Base-by-base conservation (phyloP, 2,329 filamentous ascomycete genomes). In the Aureobasidium sp. region DNA sequence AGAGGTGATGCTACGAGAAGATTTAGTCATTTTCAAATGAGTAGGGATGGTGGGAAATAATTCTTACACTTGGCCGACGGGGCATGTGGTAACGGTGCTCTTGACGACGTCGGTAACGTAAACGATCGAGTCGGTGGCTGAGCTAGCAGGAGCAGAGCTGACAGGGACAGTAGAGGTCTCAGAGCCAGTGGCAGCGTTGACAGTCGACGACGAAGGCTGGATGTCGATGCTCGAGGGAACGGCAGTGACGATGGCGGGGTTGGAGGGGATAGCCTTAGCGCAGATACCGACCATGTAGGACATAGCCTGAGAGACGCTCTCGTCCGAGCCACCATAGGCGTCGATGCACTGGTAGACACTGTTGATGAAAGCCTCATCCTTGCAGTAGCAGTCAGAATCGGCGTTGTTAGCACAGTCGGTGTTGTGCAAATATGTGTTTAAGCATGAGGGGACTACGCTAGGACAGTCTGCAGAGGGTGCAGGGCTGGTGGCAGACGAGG, bases 221-320 rank as follows among this genome's bases (percentile, higher is more conserved):
- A 81, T 73, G 7, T 77, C 79, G 75, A 87, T 82, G 61, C 80
- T 81, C 1, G 75, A 73, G 27, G 88, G 85, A 68, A 90, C 85
- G 66, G 84, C 86, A 55, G 89, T 95, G 71, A 90, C 84, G 70
- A 97, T 89, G 66, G 82, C 89, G n/a, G 92, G 91, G 83, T 97
- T 96, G 72, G 83, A 69, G 17, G 82, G 79, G 39, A 90, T 82
- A 76, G 87, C 87, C 59, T 82, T 78, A 63, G 89, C 91, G 79
- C 93, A 97, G 77, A 97, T 90, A 74, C 92, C 92, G 76, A 92
- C 87, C 81, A 97, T 88, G 84, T 90, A 96, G 70, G 84, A 83
- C 64, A 94, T 82, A 64, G 91, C 90, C 68, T 85, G 77, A 61
- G 84, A 80, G 68, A 93, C 81, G 72, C 89, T 83, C 50, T 83